These are phyloP conservation scores for Pochonia chlamydosporia DNA, from an alignment of 2,329 filamentous ascomycete species.

Conservation along the genomic window DNA sequence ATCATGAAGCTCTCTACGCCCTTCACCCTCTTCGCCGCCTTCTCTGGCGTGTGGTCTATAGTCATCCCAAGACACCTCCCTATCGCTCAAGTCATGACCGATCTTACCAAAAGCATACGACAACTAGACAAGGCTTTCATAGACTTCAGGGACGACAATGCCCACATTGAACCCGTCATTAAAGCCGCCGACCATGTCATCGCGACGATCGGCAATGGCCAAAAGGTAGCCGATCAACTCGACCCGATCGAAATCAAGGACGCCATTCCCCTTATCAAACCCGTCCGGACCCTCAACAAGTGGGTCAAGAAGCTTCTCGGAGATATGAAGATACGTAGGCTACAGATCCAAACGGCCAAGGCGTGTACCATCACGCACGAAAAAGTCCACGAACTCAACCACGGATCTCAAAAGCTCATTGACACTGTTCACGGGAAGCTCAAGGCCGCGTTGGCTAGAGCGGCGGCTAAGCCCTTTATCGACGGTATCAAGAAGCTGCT, in stretches of 20 bases:
- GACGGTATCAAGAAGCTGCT: background rate
- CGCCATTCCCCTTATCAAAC: background rate
- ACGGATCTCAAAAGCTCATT: background rate
- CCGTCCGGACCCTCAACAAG: background rate
- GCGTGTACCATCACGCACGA: background rate
- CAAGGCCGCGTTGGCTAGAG: background rate
- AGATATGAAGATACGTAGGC: background rate
- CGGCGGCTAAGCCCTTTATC: background rate
- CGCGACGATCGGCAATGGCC: background rate
- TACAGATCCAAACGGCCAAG: background rate
- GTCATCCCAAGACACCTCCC: background rate
- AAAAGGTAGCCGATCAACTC: background rate
- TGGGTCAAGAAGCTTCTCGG: background rate
- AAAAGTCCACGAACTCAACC: background rate
- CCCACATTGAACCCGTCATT: background rate
- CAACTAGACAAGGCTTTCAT: background rate
- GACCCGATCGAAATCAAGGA: background rate
- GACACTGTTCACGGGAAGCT: slow-evolving; percentile 4
- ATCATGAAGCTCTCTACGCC: slow-evolving; percentile 4
- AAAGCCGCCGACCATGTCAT: background rate
- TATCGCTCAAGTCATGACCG: background rate
- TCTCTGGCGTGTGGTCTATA: background rate
- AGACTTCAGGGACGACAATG: background rate
- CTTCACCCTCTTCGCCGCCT: slow-evolving; percentile 3
- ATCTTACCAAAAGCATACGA: background rate